Base-by-base conservation (phyloP, 2,329 filamentous ascomycete species). In the Colletotrichum paranaense region DNA sequence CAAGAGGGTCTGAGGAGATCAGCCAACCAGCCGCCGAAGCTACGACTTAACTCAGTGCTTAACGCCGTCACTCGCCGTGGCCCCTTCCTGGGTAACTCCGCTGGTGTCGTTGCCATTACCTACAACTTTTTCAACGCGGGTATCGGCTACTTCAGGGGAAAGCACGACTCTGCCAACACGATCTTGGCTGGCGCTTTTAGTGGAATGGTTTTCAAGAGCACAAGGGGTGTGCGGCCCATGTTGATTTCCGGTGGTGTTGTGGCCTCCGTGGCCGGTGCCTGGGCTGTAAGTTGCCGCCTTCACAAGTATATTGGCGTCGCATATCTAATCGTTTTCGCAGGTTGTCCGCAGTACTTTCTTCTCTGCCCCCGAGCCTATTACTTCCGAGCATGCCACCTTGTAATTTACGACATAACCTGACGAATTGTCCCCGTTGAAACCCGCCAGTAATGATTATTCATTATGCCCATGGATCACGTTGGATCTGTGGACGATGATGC, bases 141-240 rank as follows among this genome's bases (percentile, higher is more conserved):
- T 69, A 91, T 97, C 74, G 95, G 95, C 52, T 92, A 93, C 79
- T 82, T 92, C 76, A 89, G 95, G 74, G 95, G 95, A 75, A 94
- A 95, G 85, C 95, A 98, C 78, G 97, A 99, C 82, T 90, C 95
- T 3, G 90, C 92, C 72, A 99, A 99, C 86, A 97, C 95, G 75
- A 90, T 99, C 67, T 84, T 90, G 24, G 96, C 97, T 5, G 97
- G 97, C 76, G 93, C 89, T 1, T 82, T 99, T 78, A 97, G 95
- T 80, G 97, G 97, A 72, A 95, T 96, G 89, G 82, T 99, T 16
- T 99, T 99, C 86, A 98, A 98, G 89, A 97, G 95, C 83, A 98
- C 97, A 62, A 90, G 94, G 79, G 97, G 97, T 6, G 76, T 97
- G 74, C 90, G 94, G 83, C 95, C 95, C 42, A 98, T 98, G 95